These are phyloP conservation scores for Amanita subjunquillea DNA, from an alignment of 768 basidiomycete species.

Conservation along the genomic window DNA sequence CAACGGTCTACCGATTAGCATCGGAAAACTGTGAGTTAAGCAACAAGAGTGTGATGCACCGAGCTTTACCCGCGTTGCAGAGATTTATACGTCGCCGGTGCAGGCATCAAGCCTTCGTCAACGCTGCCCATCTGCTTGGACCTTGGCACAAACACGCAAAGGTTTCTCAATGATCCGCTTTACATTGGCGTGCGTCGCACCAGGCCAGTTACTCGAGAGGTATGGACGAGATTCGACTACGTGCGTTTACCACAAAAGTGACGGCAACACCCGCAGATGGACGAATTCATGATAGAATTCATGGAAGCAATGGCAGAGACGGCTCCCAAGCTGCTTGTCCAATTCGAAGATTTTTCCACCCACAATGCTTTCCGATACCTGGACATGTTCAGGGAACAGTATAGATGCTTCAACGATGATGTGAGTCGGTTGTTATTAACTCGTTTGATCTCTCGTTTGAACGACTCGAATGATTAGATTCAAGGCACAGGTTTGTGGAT, in stretches of 20 bases:
- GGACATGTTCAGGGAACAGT: conserved; percentile 45
- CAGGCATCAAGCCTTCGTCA: conserved; percentile 47
- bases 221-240: conserved; percentile 7
- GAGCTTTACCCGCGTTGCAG: conserved; percentile 15
- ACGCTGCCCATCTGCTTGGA: conserved; percentile 63
- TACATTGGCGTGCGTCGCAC: conserved; percentile 62
- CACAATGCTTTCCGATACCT: conserved; percentile 73
- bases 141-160: conserved; percentile 67
- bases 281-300: conserved; percentile 69
- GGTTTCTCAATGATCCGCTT: conserved; percentile 57
- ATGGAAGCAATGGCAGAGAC: conserved; percentile 56
- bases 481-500: conserved; percentile 45
- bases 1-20: conserved; percentile 48
- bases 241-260: background rate
- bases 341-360: conserved; percentile 71
- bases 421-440: conserved; percentile 25
- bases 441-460: background rate
- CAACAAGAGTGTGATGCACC: background rate
- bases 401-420: conserved; percentile 66
- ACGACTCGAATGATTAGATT: conserved; percentile 25
- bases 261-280: conserved; percentile 32
- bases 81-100: conserved; percentile 62
- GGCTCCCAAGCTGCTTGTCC: conserved; percentile 61
- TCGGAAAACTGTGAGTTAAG: conserved; percentile 56
- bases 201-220: conserved; percentile 36